Evolutionary conservation across 2,329 filamentous ascomycete genomes (phyloP).

Genomic region (Chrysoporthe austroafricana): DNA sequence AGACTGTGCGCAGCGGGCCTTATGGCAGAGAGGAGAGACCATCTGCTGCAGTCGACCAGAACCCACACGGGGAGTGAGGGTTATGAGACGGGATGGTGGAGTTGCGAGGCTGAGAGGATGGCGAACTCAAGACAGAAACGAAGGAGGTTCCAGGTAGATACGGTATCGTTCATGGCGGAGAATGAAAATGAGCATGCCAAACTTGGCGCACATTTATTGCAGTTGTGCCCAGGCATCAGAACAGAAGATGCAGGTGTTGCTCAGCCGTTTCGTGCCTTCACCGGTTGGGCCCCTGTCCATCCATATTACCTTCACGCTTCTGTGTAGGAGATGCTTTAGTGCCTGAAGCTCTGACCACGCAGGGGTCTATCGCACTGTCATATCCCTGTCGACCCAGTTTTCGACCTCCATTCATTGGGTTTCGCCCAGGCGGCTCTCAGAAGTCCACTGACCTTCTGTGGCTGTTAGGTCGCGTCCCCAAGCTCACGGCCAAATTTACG

Average conservation of each 20-base stretch:
- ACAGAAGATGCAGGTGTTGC: not conserved
- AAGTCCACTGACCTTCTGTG: not conserved
- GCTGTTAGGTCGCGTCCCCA: slow-evolving; percentile 19
- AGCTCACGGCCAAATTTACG: slow-evolving; percentile 28
- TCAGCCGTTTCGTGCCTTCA: not conserved
- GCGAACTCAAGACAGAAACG: not conserved
- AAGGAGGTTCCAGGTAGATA: not conserved
- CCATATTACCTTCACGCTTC: not conserved
- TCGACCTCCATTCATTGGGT: slow-evolving; percentile 14
- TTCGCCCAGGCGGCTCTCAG: not conserved
- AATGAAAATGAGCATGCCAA: not conserved
- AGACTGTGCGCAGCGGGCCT: not conserved
- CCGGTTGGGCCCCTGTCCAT: not conserved
- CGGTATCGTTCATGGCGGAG: not conserved
- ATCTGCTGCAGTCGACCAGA: not conserved
- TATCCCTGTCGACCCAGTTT: slow-evolving; percentile 10
- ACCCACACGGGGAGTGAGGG: not conserved
- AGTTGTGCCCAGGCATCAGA: not conserved
- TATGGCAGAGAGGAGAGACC: not conserved
- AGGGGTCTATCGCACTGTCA: not conserved
- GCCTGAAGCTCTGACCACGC: slow-evolving; percentile 17
- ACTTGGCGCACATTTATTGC: not conserved
- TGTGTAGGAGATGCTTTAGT: not conserved
- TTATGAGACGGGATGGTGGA: not conserved
- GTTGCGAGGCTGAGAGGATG: not conserved